Conservation (phyloP, 1,284 basidiomycete genomes). For the Chalciporus piperatoides region DNA sequence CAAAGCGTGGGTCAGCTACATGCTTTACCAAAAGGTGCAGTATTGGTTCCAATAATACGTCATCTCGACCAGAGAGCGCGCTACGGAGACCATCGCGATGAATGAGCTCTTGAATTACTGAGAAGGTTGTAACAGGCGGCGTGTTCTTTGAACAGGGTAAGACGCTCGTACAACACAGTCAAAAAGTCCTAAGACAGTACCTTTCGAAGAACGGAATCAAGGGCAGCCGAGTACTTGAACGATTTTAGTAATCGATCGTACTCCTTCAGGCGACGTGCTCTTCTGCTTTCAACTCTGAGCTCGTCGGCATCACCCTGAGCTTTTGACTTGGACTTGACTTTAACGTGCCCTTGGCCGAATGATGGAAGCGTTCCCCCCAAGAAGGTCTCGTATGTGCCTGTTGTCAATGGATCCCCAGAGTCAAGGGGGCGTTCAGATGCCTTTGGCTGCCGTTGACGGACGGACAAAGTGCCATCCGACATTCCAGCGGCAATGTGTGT, state of each 20-base stretch:
- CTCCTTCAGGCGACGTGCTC: conserved; percentile 73
- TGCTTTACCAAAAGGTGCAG: conserved; percentile 83
- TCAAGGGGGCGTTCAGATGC: conserved; percentile 54
- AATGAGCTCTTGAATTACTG: conserved; percentile 90
- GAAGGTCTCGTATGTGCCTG: conserved; percentile 73
- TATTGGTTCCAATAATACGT: conserved; percentile 90
- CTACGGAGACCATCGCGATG: conserved; percentile 87
- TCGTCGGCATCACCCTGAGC: conserved; percentile 61
- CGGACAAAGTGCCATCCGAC: conserved; percentile 93
- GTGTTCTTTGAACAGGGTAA: conserved; percentile 52
- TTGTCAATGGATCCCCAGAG: conserved; percentile 44
- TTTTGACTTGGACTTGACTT: conserved; percentile 49
- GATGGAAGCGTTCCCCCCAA: conserved; percentile 52
- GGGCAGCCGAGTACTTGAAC: conserved; percentile 93
- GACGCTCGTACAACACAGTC: not conserved
- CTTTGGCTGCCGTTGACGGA: conserved; percentile 80
- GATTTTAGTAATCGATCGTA: conserved; percentile 90
- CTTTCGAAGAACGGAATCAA: conserved; percentile 86
- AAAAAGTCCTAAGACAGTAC: conserved; percentile 38
- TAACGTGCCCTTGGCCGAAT: conserved; percentile 57
- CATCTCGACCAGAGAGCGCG: conserved; percentile 89
- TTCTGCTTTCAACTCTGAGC: conserved; percentile 70
- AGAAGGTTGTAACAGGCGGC: conserved; percentile 83
- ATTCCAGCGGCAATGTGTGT: conserved; percentile 95
- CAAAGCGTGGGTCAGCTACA: conserved; percentile 88